Base-by-base conservation (phyloP, 352 stramenopile species). In the Pythium aquatile region DNA sequence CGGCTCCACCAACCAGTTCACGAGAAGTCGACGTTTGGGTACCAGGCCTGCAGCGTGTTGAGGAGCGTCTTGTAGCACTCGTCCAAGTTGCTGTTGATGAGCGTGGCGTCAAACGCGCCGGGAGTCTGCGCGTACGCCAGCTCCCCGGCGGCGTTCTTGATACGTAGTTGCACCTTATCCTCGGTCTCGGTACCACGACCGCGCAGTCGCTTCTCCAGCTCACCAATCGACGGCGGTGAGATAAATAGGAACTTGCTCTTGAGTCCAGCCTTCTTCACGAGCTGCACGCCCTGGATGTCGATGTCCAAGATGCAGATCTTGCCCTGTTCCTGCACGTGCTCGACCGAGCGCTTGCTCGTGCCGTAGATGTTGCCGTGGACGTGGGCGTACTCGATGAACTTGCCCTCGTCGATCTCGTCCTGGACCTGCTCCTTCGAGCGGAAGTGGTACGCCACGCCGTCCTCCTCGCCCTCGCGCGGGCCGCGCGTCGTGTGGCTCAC, bases 271-370 rank as follows among this genome's bases (percentile, higher is more conserved):
- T 73, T 70, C 70, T 96, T 98, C 28, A 99, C 95, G 66, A 93
- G 94, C 70, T 97, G 83, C 17, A 99, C 97, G 33, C 97, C 97
- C 75, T 99, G 96, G 53, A 99, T 91, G 69, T 99, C 97, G 62
- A 99, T 99, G 78, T 99, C 97, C 37, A 99, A 68, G 58, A 99
- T 96, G 77, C 97, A 99, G 64, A 99, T 97, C 79, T 98, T 98
- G 49, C 91, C 87, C 68, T 95, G 73, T 33, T 90, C 78, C 69
- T 96, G 85, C 40, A 99, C 97, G 62, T 87, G 82, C 75, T 96
- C 72, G 28, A 99, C 95, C 20, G 93, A 83, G 46, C 77, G 78
- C 63, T 97, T 94, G 74, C 90, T 97, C 55, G 97, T 99, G 70
- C 97, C 97, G 73, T 99, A 99, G 63, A 98, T 92, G 73, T 99